Evolutionary conservation across 2,329 filamentous ascomycete species (phyloP), one percentile per base, ranked within the genome.

Genomic region (Calycina herbarum): DNA sequence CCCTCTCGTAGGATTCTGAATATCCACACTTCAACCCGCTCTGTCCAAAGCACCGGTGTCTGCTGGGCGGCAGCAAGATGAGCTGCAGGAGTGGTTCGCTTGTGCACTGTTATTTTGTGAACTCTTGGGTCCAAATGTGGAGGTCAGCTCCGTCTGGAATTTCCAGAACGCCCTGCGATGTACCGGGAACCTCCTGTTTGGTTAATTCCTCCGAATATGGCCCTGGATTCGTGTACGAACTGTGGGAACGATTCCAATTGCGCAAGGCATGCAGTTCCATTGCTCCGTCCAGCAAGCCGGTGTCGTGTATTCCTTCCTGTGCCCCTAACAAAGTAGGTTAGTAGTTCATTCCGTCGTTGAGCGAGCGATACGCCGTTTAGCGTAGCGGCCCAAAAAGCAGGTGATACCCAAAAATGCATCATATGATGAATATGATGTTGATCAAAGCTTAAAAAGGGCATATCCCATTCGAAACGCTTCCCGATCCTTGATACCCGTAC

Each of bases 41-140:
- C 68, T 66, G 59, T 67, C 71, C 71, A 71, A 48, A 68, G 67
- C 64, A 71, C 68, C 68, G 69, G 71, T 71, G 69, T 57, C 59
- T 58, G 48, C n/a, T 64, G 57, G 68, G 67, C 71, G 72, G 73
- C 71, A 72, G 73, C 70, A 74, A 69, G 71, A 75, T 75, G 73
- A 73, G 73, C 64, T 75, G 73, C 73, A 74, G 71, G 72, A 75
- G 70, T 57, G 20, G 66, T 67, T 61, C 57, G 60, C 60, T 64
- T 69, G 67, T 67, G 68, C 68, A 70, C 68, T 33, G 33, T 71
- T 70, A 71, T 72, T 66, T 66, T 64, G 63, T 64, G 62, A 61
- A 63, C 62, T 66, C 68, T 57, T 29, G 42, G 48, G 33, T 31
- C 17, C 62, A 27, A 66, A 69, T 68, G 67, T 67, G 69, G 63